Percentiles rank a stretch among this genome's conserved stretches.
Evolutionary conservation across 2,329 filamentous ascomycete species (phyloP).

Genomic region (Aspergillus versicolor): DNA sequence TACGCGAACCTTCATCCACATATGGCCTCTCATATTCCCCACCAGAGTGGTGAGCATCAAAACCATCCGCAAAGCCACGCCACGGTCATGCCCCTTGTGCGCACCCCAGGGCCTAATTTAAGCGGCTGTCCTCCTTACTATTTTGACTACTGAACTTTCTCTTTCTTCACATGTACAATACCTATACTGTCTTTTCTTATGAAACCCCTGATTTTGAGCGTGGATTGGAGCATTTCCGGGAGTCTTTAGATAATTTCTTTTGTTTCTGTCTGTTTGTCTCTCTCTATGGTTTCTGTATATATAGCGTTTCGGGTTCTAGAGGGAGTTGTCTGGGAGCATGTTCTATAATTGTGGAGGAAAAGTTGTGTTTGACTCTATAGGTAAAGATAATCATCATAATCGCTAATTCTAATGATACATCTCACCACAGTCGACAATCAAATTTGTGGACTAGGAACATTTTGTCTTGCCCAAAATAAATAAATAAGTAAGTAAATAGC

Average conservation of each 20-base stretch:
- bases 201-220: not conserved
- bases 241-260: not conserved
- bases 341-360: not conserved
- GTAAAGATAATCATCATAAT: not conserved
- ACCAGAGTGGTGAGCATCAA: not conserved
- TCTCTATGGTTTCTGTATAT: not conserved
- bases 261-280: not conserved
- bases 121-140: conserved; percentile 27
- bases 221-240: not conserved
- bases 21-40: not conserved
- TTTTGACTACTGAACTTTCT: conserved; percentile 26
- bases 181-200: not conserved
- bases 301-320: not conserved
- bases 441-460: not conserved
- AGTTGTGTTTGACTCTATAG: not conserved
- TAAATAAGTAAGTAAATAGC: too few species aligned
- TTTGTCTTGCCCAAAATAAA: not conserved
- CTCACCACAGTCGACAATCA: not conserved
- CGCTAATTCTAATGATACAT: not conserved
- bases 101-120: conserved; percentile 18
- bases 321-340: not conserved
- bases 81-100: conserved; percentile 12
- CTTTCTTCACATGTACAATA: not conserved
- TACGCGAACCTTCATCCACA: conserved; percentile 11
- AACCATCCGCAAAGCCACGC: conserved; percentile 9